Evolutionary conservation across 768 basidiomycete genomes (phyloP).

Genomic region (Rhodotorula taiwanensis): DNA sequence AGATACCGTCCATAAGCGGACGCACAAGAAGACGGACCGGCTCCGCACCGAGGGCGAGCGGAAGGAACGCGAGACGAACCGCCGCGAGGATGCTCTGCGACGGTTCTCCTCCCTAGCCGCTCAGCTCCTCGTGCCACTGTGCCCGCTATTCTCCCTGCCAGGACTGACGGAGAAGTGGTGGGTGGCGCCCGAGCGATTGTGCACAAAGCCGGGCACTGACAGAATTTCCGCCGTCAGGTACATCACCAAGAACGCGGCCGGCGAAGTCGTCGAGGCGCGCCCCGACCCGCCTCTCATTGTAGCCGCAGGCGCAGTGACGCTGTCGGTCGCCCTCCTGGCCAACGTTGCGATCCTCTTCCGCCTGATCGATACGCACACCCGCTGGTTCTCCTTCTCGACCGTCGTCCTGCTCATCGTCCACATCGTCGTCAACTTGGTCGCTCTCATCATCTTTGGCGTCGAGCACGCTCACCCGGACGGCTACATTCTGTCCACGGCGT

Average conservation of each 20-base stretch:
- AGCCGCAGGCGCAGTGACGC: slow-evolving; percentile 4
- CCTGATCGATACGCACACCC: slow-evolving; percentile 17
- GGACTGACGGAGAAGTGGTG: slow-evolving; percentile 12
- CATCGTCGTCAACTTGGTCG: slow-evolving; percentile 13
- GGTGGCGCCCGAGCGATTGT: background rate
- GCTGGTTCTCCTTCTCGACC: slow-evolving; percentile 16
- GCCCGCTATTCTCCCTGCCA: slow-evolving; percentile 6
- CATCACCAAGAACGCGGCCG: background rate
- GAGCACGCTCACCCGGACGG: slow-evolving; percentile 7
- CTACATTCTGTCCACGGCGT: slow-evolving; percentile 26
- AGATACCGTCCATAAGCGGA: background rate
- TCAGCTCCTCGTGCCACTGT: slow-evolving; percentile 14
- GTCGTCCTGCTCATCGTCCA: slow-evolving; percentile 1
- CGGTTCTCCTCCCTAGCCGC: slow-evolving; percentile 6
- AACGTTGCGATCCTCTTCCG: slow-evolving; percentile 18
- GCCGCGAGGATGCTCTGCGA: background rate
- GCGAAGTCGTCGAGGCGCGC: background rate
- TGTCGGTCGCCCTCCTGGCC: slow-evolving; percentile 7
- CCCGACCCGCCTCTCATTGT: slow-evolving; percentile 18
- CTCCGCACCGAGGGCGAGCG: slow-evolving; percentile 6
- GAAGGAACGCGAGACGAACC: background rate
- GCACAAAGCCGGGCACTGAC: background rate
- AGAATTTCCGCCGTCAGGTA: slow-evolving; percentile 1
- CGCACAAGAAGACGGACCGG: background rate
- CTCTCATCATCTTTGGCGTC: slow-evolving; percentile 11